Evolutionary conservation across 108 stramenopile species (phyloP).

Genomic region (Skeletonema potamos): DNA sequence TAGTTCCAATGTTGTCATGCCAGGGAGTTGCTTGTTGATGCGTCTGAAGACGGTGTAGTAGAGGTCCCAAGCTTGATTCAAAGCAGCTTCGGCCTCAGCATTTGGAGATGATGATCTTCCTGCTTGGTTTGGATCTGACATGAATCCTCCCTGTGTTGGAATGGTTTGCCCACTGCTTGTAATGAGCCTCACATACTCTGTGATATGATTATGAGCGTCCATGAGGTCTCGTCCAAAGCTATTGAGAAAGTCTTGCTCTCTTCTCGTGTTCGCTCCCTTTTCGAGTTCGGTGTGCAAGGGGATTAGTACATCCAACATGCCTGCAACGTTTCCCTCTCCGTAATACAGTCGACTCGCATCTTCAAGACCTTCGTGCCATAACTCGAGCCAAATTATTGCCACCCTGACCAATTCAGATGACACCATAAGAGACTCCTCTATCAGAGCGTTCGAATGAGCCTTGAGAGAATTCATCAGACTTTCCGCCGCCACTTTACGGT

Average conservation of each 20-base stretch:
- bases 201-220: constrained; percentile 75
- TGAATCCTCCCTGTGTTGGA: constrained; percentile 58
- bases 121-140: constrained; percentile 25
- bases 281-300: constrained; percentile 86
- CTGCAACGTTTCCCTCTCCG: constrained; percentile 93
- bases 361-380: constrained; percentile 97
- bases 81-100: constrained; percentile 84
- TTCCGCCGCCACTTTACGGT: constrained; percentile 91
- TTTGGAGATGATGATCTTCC: constrained; percentile 34
- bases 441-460: constrained; percentile 82
- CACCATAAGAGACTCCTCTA: constrained; percentile 94
- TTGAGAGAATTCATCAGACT: constrained; percentile 85
- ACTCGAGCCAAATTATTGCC: constrained; percentile 98
- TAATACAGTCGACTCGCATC: constrained; percentile 92
- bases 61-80: constrained; percentile 96
- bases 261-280: constrained; percentile 72
- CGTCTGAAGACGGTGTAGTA: constrained; percentile 95
- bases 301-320: constrained; percentile 87
- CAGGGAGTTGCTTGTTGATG: constrained; percentile 92
- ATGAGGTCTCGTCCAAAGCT: constrained; percentile 77
- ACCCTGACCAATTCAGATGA: constrained; percentile 97
- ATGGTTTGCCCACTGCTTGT: constrained; percentile 60
- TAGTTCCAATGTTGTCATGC: constrained; percentile 88
- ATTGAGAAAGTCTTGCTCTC: constrained; percentile 83
- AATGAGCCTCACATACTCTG: constrained; percentile 61